Evolutionary conservation across 1,284 basidiomycete species (phyloP), one percentile per base, ranked within the genome.

Genomic region (Pseudozyma pruni): DNA sequence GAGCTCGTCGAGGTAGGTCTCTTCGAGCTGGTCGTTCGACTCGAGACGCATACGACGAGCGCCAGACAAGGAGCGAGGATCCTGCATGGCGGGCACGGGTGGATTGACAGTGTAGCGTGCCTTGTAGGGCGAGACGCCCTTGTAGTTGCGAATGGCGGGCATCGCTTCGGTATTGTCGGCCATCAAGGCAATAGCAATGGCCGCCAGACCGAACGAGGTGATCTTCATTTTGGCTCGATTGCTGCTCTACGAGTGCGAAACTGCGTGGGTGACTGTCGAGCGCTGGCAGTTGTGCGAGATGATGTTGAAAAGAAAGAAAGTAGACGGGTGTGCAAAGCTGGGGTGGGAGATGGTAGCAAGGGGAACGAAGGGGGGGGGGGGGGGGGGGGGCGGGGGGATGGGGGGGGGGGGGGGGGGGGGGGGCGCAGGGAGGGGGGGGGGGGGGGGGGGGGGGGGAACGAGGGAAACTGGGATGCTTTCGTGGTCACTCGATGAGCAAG

Each of bases 1-100:
- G 3, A 63, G 58, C 46, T 61, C 57, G 45, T 75, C 72, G 33
- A 66, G 53, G 42, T 72, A 68, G n/a, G 70, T 62, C 53, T 66
- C 60, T 37, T 62, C 56, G 40, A 60, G 49, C 10, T 46, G 44
- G 23, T 60, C 57, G 53, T 71, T 71, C 45, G 57, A 61, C 38
- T 43, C 47, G 48, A 71, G 68, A 50, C 68, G 68, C 68, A 64
- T 60, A 17, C 56, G 44, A 17, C 68, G 61, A 20, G 61, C 42
- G 17, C 68, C 68, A 10, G 56, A 35, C 29, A 71, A 17, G 17
- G 40, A 25, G 13, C 68, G 52, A 23, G 72, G 72, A 31, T 75
- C 67, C 29, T 60, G 43, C 39, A 75, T 33, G 29, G 37, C 27
- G 5, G 62, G 52, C 39, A 56, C 48, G 16, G 8, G 17, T 1